Evolutionary conservation across 306 rosid genomes (phyloP), one percentile per base, ranked within the genome.

Genomic region (Cicer judaicum): DNA sequence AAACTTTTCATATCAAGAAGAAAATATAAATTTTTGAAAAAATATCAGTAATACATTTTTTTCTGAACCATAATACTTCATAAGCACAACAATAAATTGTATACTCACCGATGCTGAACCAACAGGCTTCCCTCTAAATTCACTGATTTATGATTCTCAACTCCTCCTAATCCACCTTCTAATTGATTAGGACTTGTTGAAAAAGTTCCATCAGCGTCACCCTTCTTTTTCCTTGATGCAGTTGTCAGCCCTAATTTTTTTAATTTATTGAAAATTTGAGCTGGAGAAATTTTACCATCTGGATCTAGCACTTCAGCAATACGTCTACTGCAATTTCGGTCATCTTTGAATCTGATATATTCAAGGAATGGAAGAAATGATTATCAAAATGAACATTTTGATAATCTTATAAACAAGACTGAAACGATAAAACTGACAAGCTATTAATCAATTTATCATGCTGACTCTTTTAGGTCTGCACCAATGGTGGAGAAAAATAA

Each of bases 221-320:
- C 77, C 63, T 70, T 61, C 81, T 74, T 87, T 81, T 81, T 91
- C 85, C 83, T 84, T 43, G 78, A 84, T 54, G 80, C 80, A 82
- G 76, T 76, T 73, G 49, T 78, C 41, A 89, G 85, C 63, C 97
- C 97, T 77, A 91, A 65, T 79, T 84, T 85, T 84, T 85, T 89
- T 64, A 93, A 89, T 79, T 80, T 87, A 71, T 83, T 88, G 62
- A 92, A 89, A 60, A 91, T 66, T 87, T 91, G 93, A 72, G 89
- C 88, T 12, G 88, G 73, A 12, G 90, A 89, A 82, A 91, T 82
- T 78, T 82, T 83, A 65, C 89, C 89, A 77, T 88, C 91, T 61
- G 88, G 88, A 79, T 88, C 90, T 70, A 93, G 85, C 46, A 34
- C 85, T 87, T 89, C 85, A 12, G 93, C 97, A 73, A 91, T 93